Base-by-base conservation (phyloP, 768 basidiomycete genomes). In the Serpula lacrymans region DNA sequence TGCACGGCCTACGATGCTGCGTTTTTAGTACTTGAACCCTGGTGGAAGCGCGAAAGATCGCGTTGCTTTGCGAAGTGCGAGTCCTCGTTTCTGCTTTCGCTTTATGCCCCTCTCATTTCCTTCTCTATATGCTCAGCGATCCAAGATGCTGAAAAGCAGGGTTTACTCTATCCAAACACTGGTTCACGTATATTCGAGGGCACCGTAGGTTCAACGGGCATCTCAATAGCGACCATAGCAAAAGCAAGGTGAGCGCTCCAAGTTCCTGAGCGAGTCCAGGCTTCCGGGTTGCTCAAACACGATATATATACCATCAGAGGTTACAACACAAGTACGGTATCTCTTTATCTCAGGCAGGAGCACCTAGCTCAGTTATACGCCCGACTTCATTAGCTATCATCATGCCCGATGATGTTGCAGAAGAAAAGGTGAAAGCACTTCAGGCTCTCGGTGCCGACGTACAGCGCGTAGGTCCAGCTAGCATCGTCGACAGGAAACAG, bases 1-100 rank as follows among this genome's bases (percentile, higher is more conserved):
- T n/a, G n/a, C n/a, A n/a, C n/a, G n/a, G n/a, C n/a, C n/a, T n/a
- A n/a, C n/a, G 12, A 16, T 7, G 10, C 23, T 12, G 5, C 7
- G 11, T 21, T 29, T 38, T 8, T 51, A 98, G 91, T 99, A 84
- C 57, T 59, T 98, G 45, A 99, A 99, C 62, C 95, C 96, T 1
- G 95, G 95, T 18, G 96, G 96, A 28, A 97, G 94, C 39, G 88
- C 97, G 36, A 99, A 99, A 61, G 96, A 99, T 61, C 80, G 96
- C 22, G 95, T 98, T n/a, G 95, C 94, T 0, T 60, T 97, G 45
- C 77, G 82, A 60, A 90, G 94, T 96, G 54, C 45, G 79, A 50
- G 13, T 7, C 0, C 5, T 14, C n/a, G n/a, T n/a, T n/a, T n/a
- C n/a, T n/a, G n/a, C n/a, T n/a, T n/a, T n/a, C n/a, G n/a, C n/a